Evolutionary conservation across 352 stramenopile genomes (phyloP), one percentile per base, ranked within the genome.

Genomic region (Globisporangium solare): DNA sequence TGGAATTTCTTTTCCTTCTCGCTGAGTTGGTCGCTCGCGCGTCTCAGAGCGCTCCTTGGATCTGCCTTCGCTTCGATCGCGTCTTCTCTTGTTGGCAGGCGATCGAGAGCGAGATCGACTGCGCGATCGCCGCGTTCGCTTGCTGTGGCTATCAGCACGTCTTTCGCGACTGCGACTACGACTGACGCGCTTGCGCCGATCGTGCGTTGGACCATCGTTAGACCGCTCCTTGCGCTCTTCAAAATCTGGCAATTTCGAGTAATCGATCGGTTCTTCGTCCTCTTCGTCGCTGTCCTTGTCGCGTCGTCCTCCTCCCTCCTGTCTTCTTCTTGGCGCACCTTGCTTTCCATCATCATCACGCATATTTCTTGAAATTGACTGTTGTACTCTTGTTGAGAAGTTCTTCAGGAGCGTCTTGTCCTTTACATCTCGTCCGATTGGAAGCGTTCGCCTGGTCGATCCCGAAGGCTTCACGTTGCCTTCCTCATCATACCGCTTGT

Each of bases 251-350:
- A 94, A 41, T 48, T 86, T 90, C 6, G 81, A 76, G 51, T 90
- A 92, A 47, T 94, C 77, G n/a, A 92, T 90, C 5, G 76, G 74
- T 54, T 79, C 73, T 0, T 92, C 79, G 0, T 89, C 77, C 7
- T 79, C 70, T 1, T 75, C 56, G 2, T 70, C 66, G 11, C 68
- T 54, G 3, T 70, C 66, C 6, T 70, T 50, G 14, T n/a, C 31
- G 6, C 48, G 8, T 7, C 42, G 13, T 1, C 27, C 7, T 1
- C 27, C 7, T 11, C 27, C 7, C 10, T 35, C 27, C 6, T 35
- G 7, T 35, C 27, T 35, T 18, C 21, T 13, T 12, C 20, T 6
- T 13, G 46, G 40, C 13, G 14, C 15, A 4, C 21, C 10, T 39
- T 59, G 40, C 1, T 54, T 46, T 12, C 48, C 56, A 10, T 51